phyloP scores from a whole-genome alignment of 306 rosid genomes.

The Dalbergia cochinchinensis region DNA sequence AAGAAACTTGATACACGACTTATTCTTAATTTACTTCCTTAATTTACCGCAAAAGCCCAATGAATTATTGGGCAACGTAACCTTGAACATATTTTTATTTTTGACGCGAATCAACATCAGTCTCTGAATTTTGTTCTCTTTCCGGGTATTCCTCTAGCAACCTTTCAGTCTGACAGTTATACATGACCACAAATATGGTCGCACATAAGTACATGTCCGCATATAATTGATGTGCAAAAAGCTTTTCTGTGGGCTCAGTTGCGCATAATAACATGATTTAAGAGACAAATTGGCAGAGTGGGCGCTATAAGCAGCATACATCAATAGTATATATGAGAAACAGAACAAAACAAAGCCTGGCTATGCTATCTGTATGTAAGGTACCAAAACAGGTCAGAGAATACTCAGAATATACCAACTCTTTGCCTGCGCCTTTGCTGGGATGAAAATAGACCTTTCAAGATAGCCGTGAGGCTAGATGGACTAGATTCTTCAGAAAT shows the following conservation, averaged over 20 bases:
- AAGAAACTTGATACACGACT: too few species aligned
- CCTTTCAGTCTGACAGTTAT: slow-evolving; percentile 51
- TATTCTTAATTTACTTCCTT: neutral
- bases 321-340: slow-evolving; percentile 10
- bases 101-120: neutral
- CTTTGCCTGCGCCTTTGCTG: slow-evolving; percentile 37
- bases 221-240: slow-evolving; percentile 57
- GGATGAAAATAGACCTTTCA: slow-evolving; percentile 63
- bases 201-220: slow-evolving; percentile 40
- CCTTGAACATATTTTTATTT: neutral
- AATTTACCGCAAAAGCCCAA: neutral
- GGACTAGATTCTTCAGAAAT: slow-evolving; percentile 38
- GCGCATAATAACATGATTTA: slow-evolving; percentile 38
- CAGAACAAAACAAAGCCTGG: slow-evolving; percentile 49
- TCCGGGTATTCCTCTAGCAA: slow-evolving; percentile 32
- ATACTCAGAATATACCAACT: slow-evolving; percentile 41
- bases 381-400: slow-evolving; percentile 48
- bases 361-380: slow-evolving; percentile 29
- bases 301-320: neutral
- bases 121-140: slow-evolving; percentile 29
- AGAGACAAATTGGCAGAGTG: slow-evolving; percentile 41
- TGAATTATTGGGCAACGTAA: neutral
- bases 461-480: slow-evolving; percentile 8
- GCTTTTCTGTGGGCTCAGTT: slow-evolving; percentile 40
- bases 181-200: slow-evolving; percentile 46